phyloP scores from a whole-genome alignment of 2,329 filamentous ascomycete genomes.

The Aspergillus sp. region DNA sequence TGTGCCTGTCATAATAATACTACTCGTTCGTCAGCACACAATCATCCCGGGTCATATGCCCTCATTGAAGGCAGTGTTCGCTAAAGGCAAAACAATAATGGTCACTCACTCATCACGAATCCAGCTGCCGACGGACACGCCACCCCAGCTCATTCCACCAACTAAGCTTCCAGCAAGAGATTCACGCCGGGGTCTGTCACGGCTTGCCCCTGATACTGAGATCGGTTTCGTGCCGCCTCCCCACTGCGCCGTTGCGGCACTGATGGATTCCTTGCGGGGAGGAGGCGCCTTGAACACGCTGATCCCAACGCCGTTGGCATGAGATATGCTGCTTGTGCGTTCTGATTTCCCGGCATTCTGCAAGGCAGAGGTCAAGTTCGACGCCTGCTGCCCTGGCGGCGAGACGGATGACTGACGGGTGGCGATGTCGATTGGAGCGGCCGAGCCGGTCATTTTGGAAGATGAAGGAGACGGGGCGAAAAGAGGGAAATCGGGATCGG shows the following conservation, averaged over 20 bases:
- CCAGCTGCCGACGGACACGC: slow-evolving; percentile 90
- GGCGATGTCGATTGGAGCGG: slow-evolving; percentile 52
- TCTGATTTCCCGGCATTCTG: slow-evolving; percentile 40
- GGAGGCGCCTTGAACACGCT: slow-evolving; percentile 30
- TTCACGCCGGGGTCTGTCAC: slow-evolving; percentile 47
- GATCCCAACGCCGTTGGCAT: slow-evolving; percentile 31
- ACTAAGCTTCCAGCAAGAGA: slow-evolving; percentile 53
- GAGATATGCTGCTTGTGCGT: slow-evolving; percentile 35
- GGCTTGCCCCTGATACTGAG: slow-evolving; percentile 43
- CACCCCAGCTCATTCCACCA: slow-evolving; percentile 93
- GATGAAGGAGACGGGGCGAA: slow-evolving; percentile 28
- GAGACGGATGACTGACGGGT: slow-evolving; percentile 49
- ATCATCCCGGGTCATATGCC: no score
- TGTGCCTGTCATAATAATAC: slow-evolving; percentile 90
- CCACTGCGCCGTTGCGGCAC: slow-evolving; percentile 43
- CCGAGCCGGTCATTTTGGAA: slow-evolving; percentile 42
- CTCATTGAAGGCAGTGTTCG: no score
- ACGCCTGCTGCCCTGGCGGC: slow-evolving; percentile 51
- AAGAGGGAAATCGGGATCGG: slow-evolving; percentile 30
- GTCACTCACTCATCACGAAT: slow-evolving; percentile 98
- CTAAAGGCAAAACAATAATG: no score
- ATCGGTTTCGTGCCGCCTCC: slow-evolving; percentile 52
- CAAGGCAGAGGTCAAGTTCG: slow-evolving; percentile 54
- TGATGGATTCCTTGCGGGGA: slow-evolving; percentile 48
- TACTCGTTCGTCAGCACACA: slow-evolving; percentile 34